Evolutionary conservation across 139 green algal genomes (phyloP).

Genomic region (Coelastrella sp.): DNA sequence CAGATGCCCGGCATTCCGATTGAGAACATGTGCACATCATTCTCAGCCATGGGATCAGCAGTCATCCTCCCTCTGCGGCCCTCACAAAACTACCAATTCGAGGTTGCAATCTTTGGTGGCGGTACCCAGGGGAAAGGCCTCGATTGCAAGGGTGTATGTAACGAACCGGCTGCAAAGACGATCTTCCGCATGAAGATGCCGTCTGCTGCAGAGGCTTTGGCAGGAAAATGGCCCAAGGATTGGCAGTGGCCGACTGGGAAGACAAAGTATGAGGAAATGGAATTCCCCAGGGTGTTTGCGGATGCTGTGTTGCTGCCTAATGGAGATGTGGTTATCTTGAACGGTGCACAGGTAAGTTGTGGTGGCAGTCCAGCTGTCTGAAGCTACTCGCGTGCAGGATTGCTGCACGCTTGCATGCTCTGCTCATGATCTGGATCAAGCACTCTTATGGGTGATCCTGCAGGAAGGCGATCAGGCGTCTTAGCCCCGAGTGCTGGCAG

Average conservation of each 20-base stretch:
- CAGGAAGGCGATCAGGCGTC: too few species aligned
- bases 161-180: slow-evolving; percentile 24
- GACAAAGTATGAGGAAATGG: slow-evolving; percentile 48
- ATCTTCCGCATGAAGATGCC: slow-evolving; percentile 51
- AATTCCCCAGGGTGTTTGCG: slow-evolving; percentile 30
- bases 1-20: slow-evolving; percentile 12
- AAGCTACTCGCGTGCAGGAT: too few species aligned
- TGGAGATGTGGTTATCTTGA: not conserved
- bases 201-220: not conserved
- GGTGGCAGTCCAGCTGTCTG: not conserved
- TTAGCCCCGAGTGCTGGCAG: too few species aligned
- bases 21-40: slow-evolving; percentile 48
- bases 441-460: not conserved
- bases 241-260: not conserved
- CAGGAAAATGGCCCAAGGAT: slow-evolving; percentile 42
- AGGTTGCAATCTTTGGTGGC: slow-evolving; percentile 50
- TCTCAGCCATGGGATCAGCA: slow-evolving; percentile 44
- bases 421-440: not conserved
- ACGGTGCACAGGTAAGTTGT: not conserved
- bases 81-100: slow-evolving; percentile 31
- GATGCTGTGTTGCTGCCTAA: slow-evolving; percentile 49
- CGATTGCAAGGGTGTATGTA: slow-evolving; percentile 48
- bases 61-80: slow-evolving; percentile 31
- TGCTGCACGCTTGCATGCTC: not conserved
- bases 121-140: slow-evolving; percentile 43